These are phyloP conservation scores for Leptographium wingfieldii DNA, from an alignment of 2,329 filamentous ascomycete species.

Conservation along the genomic window DNA sequence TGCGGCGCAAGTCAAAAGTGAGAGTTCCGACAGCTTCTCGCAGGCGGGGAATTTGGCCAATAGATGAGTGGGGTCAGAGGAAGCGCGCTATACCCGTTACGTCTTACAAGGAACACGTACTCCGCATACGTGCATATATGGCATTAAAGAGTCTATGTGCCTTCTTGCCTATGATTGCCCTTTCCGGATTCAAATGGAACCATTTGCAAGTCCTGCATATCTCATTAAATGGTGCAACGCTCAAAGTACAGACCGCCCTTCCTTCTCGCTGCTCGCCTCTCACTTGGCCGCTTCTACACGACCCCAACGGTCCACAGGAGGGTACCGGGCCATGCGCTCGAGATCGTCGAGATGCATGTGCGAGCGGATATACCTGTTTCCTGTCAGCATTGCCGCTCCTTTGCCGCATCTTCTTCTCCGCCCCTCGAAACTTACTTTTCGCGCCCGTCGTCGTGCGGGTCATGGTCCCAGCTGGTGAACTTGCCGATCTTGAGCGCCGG, in stretches of 20 bases:
- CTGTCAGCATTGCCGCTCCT: background rate
- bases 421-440: conserved; percentile 37
- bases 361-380: conserved; percentile 67
- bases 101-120: background rate
- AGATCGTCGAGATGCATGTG: conserved; percentile 71
- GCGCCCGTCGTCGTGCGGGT: conserved; percentile 58
- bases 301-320: conserved; percentile 46
- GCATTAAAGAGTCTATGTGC: background rate
- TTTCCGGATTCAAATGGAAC: background rate
- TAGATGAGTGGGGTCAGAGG: background rate
- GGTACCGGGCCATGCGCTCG: conserved; percentile 63
- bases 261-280: background rate
- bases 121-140: background rate
- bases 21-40: background rate
- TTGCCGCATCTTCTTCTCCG: no score
- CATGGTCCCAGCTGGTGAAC: conserved; percentile 76
- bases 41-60: background rate
- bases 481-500: conserved; percentile 62
- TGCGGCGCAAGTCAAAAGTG: background rate
- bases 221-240: background rate
- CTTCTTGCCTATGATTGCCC: background rate
- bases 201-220: background rate
- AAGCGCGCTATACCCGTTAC: background rate
- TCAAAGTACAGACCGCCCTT: background rate
- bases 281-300: conserved; percentile 23